Conservation (phyloP, 2,329 filamentous ascomycete genomes). For the Fusarium lateritium region DNA sequence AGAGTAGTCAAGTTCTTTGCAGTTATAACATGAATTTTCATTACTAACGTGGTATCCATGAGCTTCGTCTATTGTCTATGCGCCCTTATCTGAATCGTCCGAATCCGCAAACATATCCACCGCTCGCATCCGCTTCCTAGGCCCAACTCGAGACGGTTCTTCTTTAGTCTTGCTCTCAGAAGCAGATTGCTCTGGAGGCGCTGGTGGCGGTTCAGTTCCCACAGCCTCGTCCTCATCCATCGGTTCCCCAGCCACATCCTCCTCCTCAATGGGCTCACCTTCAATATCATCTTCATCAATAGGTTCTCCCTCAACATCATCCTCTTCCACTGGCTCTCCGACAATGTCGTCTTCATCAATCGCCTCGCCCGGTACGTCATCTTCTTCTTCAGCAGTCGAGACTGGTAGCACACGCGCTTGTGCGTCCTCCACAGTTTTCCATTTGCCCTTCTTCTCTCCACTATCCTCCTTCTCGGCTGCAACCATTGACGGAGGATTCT, state of each 20-base stretch:
- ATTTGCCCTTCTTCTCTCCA: conserved; percentile 58
- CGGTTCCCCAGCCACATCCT: conserved; percentile 59
- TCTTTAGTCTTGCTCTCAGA: conserved; percentile 33
- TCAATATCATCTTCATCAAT: conserved; percentile 65
- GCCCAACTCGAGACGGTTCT: conserved; percentile 35
- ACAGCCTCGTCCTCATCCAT: conserved; percentile 61
- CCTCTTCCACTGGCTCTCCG: conserved; percentile 62
- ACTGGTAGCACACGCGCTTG: conserved; percentile 41
- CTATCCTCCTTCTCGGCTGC: conserved; percentile 46
- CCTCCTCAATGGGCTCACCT: conserved; percentile 62
- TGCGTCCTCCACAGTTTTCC: conserved; percentile 64
- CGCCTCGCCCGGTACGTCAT: conserved; percentile 65
- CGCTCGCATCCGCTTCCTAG: conserved; percentile 78
- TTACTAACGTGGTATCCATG: conserved; percentile 11
- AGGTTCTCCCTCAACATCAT: conserved; percentile 63
- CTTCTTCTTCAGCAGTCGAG: conserved; percentile 57
- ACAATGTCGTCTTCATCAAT: conserved; percentile 62
- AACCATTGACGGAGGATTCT: conserved; percentile 71
- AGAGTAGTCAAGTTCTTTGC: neutral
- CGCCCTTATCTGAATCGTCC: conserved; percentile 61
- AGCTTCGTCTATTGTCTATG: conserved; percentile 25
- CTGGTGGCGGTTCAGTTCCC: conserved; percentile 48
- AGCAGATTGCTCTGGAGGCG: conserved; percentile 32
- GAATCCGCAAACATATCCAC: conserved; percentile 92
- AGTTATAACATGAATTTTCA: conserved; percentile 6